These are phyloP conservation scores for Chlamydomonas eustigma DNA, from an alignment of 139 green algal species.

Conservation along the genomic window DNA sequence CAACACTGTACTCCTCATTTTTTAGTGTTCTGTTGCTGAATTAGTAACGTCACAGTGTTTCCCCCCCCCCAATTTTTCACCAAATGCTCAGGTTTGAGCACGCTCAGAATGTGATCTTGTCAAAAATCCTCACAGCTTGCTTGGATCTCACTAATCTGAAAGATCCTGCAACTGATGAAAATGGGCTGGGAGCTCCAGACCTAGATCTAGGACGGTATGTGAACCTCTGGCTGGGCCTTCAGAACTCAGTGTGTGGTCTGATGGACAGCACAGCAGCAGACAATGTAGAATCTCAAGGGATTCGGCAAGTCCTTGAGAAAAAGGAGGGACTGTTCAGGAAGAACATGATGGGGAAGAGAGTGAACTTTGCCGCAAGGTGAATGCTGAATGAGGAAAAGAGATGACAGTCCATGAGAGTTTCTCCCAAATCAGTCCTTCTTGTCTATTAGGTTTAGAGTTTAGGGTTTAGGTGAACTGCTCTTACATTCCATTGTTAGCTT, in stretches of 20 bases:
- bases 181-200: not conserved
- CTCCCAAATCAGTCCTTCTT: too few relatives aligned
- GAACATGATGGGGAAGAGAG: slow-evolving; percentile 99
- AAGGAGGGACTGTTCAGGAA: slow-evolving; percentile 99
- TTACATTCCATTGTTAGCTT: too few relatives aligned
- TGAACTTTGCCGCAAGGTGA: slow-evolving; percentile 91
- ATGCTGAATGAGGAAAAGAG: not conserved
- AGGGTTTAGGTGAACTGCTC: too few relatives aligned
- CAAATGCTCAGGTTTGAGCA: slow-evolving; percentile 76
- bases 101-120: slow-evolving; percentile 80
- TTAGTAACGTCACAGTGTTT: too few relatives aligned
- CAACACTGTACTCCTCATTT: too few relatives aligned
- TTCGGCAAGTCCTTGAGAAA: slow-evolving; percentile 83
- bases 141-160: slow-evolving; percentile 42
- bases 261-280: slow-evolving; percentile 77
- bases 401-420: too few relatives aligned
- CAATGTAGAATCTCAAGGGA: not conserved
- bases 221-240: slow-evolving; percentile 74
- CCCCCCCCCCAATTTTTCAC: not conserved
- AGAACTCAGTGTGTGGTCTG: slow-evolving; percentile 78
- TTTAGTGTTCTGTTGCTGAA: too few relatives aligned
- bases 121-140: slow-evolving; percentile 71
- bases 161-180: not conserved
- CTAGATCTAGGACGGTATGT: slow-evolving; percentile 44
- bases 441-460: too few relatives aligned